Evolutionary conservation across 805 yeast genomes (phyloP).

Genomic region (Kuraishia ogatae): DNA sequence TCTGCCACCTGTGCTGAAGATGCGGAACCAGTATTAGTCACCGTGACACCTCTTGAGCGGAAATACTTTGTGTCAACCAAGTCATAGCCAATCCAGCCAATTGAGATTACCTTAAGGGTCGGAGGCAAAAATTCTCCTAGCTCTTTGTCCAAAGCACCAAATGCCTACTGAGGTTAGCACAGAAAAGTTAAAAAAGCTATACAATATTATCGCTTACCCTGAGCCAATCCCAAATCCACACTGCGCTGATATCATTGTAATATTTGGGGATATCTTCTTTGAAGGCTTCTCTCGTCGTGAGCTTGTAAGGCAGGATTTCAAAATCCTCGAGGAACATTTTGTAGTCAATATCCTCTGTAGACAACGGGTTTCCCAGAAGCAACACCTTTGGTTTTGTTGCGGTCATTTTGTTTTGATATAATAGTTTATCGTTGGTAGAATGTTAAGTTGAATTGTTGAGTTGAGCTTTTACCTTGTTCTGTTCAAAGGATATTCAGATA

Average conservation of each 20-base stretch:
- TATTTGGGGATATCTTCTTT: conserved; percentile 25
- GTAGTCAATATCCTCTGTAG: conserved; percentile 28
- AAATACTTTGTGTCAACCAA: conserved; percentile 35
- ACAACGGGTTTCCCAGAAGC: conserved; percentile 31
- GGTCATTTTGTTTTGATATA: not conserved
- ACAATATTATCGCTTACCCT: conserved; percentile 24
- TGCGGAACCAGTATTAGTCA: conserved; percentile 21
- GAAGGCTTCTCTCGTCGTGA: conserved; percentile 31
- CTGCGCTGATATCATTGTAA: conserved; percentile 33
- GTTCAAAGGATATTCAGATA: not conserved
- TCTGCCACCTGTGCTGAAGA: conserved; percentile 63
- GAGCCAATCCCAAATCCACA: conserved; percentile 42
- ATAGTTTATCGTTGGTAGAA: not conserved
- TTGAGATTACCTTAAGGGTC: conserved; percentile 35
- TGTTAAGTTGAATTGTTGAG: not conserved
- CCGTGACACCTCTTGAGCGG: conserved; percentile 24
- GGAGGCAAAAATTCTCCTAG: conserved; percentile 36
- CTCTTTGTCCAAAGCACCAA: conserved; percentile 10
- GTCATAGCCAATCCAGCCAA: conserved; percentile 54
- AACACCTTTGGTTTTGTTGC: conserved; percentile 28
- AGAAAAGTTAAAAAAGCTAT: conserved; percentile 16
- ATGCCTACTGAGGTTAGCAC: not conserved
- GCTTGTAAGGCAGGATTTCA: conserved; percentile 26
- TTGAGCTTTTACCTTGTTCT: too few species aligned
- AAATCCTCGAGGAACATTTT: conserved; percentile 24